phyloP scores from a whole-genome alignment of 208 protist species.

The Wallacemonas rigidus region DNA sequence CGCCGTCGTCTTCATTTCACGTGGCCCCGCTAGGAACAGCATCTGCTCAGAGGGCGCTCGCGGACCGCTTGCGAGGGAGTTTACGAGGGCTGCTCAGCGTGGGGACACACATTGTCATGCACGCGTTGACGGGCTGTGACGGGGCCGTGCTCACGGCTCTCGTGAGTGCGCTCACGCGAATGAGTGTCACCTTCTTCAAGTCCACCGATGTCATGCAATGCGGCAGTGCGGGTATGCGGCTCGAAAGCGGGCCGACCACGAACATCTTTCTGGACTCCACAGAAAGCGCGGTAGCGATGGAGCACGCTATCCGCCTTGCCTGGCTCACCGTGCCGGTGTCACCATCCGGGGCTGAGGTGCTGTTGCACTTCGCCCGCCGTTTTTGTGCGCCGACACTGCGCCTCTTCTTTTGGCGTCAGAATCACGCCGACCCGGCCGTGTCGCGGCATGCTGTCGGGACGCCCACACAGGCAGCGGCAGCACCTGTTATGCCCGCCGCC shows the following conservation, averaged over 20 bases:
- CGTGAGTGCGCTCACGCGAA: background rate
- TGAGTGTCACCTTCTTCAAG: background rate
- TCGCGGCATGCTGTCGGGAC: background rate
- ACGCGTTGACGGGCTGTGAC: background rate
- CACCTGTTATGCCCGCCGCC: background rate
- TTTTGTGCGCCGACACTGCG: background rate
- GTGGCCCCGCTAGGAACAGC: background rate
- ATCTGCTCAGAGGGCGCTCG: background rate
- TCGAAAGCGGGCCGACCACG: background rate
- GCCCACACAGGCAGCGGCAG: background rate
- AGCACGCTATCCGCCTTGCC: background rate
- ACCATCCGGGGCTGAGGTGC: background rate
- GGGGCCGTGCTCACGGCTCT: background rate
- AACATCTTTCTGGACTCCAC: background rate
- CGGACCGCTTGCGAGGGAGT: background rate
- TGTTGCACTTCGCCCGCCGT: background rate
- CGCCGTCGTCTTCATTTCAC: background rate
- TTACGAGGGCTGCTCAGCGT: background rate
- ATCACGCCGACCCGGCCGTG: background rate
- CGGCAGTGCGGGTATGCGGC: background rate
- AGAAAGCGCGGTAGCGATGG: background rate
- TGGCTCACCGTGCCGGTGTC: background rate
- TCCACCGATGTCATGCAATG: background rate
- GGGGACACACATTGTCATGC: background rate
- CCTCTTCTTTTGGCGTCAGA: conserved; percentile 8